phyloP scores from a whole-genome alignment of 2,329 filamentous ascomycete species.

The Aspergillus neoniger region DNA sequence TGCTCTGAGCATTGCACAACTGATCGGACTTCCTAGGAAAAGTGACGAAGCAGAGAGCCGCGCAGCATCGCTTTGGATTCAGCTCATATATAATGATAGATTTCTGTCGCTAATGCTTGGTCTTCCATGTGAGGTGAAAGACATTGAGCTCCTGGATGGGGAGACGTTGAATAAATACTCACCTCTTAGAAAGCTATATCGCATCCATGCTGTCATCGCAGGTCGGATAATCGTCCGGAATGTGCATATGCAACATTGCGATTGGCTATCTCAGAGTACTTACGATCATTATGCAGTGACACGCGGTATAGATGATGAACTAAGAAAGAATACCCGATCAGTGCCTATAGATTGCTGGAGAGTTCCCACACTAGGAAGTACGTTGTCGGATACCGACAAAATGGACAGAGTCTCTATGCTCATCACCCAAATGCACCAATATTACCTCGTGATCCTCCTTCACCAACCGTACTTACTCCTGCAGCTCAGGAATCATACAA shows the following conservation, averaged over 20 bases:
- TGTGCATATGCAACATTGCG: not conserved
- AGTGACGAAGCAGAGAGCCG: not conserved
- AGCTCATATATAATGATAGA: conserved; percentile 6
- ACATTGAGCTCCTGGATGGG: not conserved
- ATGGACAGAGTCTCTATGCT: not conserved
- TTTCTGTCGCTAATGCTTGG: conserved; percentile 6
- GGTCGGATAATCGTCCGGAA: not conserved
- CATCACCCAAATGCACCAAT: conserved; percentile 6
- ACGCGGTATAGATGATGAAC: not conserved
- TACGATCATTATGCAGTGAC: not conserved
- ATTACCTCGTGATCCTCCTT: conserved; percentile 1
- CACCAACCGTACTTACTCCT: not conserved
- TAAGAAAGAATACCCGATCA: not conserved
- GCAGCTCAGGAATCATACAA: not conserved
- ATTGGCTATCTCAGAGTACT: not conserved
- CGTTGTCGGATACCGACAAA: not conserved
- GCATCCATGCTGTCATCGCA: not conserved
- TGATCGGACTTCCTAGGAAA: not conserved
- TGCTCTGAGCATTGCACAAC: not conserved
- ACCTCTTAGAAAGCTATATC: not conserved
- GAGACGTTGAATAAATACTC: not conserved
- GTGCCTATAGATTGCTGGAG: not conserved
- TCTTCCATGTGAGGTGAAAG: not conserved
- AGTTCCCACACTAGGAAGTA: not conserved
- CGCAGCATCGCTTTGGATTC: not conserved